Evolutionary conservation across 371 early-diverging fungal species (phyloP).

Genomic region (Apophysomyces trapeziformis): DNA sequence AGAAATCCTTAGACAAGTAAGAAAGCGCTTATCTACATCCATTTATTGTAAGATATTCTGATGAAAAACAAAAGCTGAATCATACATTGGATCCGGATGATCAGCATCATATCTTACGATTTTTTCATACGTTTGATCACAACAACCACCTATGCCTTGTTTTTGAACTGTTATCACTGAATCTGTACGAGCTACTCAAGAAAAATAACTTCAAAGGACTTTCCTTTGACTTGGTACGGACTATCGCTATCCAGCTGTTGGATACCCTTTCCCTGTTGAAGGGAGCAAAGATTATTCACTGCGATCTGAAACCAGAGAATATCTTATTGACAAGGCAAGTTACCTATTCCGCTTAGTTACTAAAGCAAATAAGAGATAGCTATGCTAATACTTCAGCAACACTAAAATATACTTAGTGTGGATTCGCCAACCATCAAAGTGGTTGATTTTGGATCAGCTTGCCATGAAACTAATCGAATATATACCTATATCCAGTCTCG

Average conservation of each 20-base stretch:
- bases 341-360: neutral
- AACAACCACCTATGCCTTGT: slow-evolving; percentile 94
- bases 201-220: slow-evolving; percentile 91
- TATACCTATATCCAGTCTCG: slow-evolving; percentile 97
- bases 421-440: slow-evolving; percentile 90
- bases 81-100: slow-evolving; percentile 74
- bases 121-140: slow-evolving; percentile 87
- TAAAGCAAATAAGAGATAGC: too few species aligned
- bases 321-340: slow-evolving; percentile 85
- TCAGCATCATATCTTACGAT: slow-evolving; percentile 78
- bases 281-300: slow-evolving; percentile 91
- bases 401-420: slow-evolving; percentile 33
- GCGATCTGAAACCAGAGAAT: slow-evolving; percentile 99
- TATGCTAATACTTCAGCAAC: too few species aligned
- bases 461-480: slow-evolving; percentile 80
- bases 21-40: neutral
- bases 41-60: slow-evolving; percentile 3
- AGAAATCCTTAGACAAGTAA: slow-evolving; percentile 78
- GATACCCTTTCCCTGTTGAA: slow-evolving; percentile 84
- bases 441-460: slow-evolving; percentile 98
- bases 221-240: slow-evolving; percentile 80
- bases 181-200: slow-evolving; percentile 93
- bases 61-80: slow-evolving; percentile 61
- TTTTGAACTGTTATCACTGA: slow-evolving; percentile 92
- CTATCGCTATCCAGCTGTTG: slow-evolving; percentile 86